phyloP scores from a whole-genome alignment of 1,139 yeast genomes.

The Starmera stellimalicola region DNA sequence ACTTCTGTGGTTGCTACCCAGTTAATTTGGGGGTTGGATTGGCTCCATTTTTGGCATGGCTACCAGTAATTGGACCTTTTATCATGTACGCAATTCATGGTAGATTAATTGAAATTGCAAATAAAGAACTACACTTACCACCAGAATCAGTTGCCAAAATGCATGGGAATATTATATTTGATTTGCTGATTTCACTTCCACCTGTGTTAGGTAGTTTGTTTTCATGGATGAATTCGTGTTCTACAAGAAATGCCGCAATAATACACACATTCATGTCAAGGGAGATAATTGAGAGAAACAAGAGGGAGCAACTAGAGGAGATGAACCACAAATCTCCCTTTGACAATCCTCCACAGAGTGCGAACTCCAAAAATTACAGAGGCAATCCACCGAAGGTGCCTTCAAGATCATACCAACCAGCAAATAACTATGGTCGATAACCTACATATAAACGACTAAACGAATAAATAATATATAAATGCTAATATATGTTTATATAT shows the following conservation, averaged over 20 bases:
- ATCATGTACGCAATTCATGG: constrained; percentile 73
- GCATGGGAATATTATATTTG: constrained; percentile 66
- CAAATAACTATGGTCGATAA: background rate
- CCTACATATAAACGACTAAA: background rate
- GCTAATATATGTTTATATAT: background rate
- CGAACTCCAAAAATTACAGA: too few species aligned
- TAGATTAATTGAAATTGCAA: constrained; percentile 51
- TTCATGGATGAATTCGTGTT: constrained; percentile 75
- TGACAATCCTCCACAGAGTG: background rate
- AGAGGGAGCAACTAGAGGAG: background rate
- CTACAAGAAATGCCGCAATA: constrained; percentile 82
- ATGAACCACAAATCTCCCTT: too few species aligned
- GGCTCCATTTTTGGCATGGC: constrained; percentile 55
- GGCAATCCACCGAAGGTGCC: too few species aligned
- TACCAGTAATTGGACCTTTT: constrained; percentile 78
- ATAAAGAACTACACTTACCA: constrained; percentile 50
- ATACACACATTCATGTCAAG: constrained; percentile 31
- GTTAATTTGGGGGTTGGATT: constrained; percentile 72
- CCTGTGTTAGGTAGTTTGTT: constrained; percentile 73
- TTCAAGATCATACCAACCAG: background rate
- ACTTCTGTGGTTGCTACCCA: constrained; percentile 69
- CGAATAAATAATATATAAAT: background rate
- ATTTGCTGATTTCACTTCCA: constrained; percentile 62
- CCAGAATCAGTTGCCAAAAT: constrained; percentile 49
- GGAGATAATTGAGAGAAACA: background rate